Evolutionary conservation across 768 basidiomycete genomes (phyloP).

Genomic region (Amanita rubescens): DNA sequence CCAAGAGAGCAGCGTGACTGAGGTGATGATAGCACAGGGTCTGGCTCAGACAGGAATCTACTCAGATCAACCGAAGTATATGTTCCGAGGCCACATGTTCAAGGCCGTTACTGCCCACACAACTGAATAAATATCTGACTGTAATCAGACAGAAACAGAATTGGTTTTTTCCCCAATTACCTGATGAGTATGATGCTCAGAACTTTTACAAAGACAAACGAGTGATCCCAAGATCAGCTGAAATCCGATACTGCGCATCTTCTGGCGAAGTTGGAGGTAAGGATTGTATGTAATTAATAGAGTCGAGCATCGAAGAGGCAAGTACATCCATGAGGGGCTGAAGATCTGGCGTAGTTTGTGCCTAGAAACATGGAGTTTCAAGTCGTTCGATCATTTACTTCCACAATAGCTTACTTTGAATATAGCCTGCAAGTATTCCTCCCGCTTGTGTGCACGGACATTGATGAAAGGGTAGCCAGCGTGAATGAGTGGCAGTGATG

Average conservation of each 20-base stretch:
- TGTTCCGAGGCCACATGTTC: too few relatives aligned
- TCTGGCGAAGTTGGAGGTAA: neutral
- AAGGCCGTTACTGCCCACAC: too few relatives aligned
- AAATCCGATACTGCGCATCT: neutral
- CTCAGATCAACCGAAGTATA: too few relatives aligned
- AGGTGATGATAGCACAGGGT: neutral
- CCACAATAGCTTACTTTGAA: neutral
- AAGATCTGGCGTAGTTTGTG: neutral
- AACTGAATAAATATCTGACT: too few relatives aligned
- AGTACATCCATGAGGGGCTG: neutral
- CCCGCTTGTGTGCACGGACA: neutral
- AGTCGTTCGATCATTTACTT: neutral
- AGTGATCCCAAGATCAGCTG: neutral
- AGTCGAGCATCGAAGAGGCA: neutral
- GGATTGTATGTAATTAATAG: conserved; percentile 1
- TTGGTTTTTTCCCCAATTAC: neutral
- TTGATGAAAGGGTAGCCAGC: conserved; percentile 1
- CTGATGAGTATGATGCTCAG: neutral
- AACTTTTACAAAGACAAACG: neutral
- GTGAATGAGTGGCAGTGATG: conserved; percentile 1
- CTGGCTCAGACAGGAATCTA: too few relatives aligned
- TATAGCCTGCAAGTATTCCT: neutral
- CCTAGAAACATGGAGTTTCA: neutral
- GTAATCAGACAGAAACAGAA: neutral
- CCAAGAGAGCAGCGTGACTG: too few relatives aligned